Percentiles rank a stretch among this genome's conserved stretches.
Conservation (phyloP, 305 asterid species). For the Andrographis paniculata region DNA sequence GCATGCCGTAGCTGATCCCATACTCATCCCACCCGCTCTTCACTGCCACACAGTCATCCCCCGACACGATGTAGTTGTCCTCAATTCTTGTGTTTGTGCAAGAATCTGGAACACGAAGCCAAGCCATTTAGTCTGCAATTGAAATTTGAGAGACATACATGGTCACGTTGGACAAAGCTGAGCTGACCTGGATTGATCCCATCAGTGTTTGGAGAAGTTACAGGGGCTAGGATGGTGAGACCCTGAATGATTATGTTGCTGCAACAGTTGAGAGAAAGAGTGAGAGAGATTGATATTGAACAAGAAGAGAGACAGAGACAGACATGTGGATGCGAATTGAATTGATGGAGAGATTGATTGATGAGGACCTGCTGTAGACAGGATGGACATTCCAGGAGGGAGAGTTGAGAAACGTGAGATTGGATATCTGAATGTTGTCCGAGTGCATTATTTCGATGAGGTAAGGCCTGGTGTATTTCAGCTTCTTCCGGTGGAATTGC, state of each 20-base stretch:
- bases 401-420: slow-evolving; percentile 59
- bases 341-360: neutral
- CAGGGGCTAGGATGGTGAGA: slow-evolving; percentile 77
- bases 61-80: slow-evolving; percentile 74
- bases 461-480: slow-evolving; percentile 81
- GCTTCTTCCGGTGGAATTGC: slow-evolving; percentile 66
- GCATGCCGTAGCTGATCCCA: slow-evolving; percentile 76
- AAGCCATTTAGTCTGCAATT: too few relatives aligned
- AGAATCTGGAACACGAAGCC: slow-evolving; percentile 46
- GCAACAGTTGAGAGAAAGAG: slow-evolving; percentile 18
- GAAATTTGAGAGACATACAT: too few relatives aligned
- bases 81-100: slow-evolving; percentile 78
- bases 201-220: slow-evolving; percentile 86
- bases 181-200: slow-evolving; percentile 61
- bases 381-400: slow-evolving; percentile 96
- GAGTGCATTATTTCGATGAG: slow-evolving; percentile 86
- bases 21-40: slow-evolving; percentile 98
- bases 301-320: neutral
- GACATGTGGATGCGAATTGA: neutral
- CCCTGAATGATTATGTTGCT: slow-evolving; percentile 74
- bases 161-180: too few relatives aligned
- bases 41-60: slow-evolving; percentile 83
- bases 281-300: too few relatives aligned
- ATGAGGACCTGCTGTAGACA: slow-evolving; percentile 68
- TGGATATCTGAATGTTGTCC: slow-evolving; percentile 64